Conservation (phyloP, 176 grass and related monocot species). For the Triticum monococcum region DNA sequence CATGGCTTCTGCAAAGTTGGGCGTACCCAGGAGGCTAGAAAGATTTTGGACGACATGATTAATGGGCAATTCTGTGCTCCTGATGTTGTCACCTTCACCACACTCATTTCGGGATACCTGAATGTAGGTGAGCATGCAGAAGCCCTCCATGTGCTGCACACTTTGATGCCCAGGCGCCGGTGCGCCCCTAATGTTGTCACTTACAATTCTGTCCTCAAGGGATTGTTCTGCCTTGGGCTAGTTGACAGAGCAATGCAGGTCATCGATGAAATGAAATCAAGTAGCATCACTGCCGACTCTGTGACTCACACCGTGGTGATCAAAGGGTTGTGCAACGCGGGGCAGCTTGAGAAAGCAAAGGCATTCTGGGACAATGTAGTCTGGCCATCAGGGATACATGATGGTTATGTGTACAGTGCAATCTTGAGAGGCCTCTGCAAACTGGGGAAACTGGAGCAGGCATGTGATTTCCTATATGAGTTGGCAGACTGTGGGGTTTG, state of each 20-base stretch:
- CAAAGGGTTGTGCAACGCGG: slow-evolving; percentile 53
- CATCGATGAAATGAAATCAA: slow-evolving; percentile 59
- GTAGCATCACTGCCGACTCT: slow-evolving; percentile 38
- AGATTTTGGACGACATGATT: slow-evolving; percentile 78
- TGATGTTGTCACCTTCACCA: slow-evolving; percentile 86
- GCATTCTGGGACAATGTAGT: slow-evolving; percentile 72
- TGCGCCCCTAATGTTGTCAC: slow-evolving; percentile 68
- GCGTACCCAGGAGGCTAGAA: slow-evolving; percentile 60
- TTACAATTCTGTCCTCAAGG: slow-evolving; percentile 61
- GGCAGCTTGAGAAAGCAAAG: slow-evolving; percentile 54
- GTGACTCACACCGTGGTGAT: slow-evolving; percentile 53
- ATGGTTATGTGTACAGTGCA: slow-evolving; percentile 73
- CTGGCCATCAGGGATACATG: slow-evolving; percentile 83
- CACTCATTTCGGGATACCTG: slow-evolving; percentile 64
- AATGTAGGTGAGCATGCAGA: slow-evolving; percentile 50
- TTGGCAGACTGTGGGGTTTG: slow-evolving; percentile 54
- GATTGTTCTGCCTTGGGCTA: slow-evolving; percentile 47
- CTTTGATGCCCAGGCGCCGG: slow-evolving; percentile 46
- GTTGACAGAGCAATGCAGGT: slow-evolving; percentile 59
- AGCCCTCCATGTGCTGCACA: slow-evolving; percentile 55
- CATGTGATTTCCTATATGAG: slow-evolving; percentile 87
- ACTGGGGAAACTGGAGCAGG: slow-evolving; percentile 63
- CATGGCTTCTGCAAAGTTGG: slow-evolving; percentile 91
- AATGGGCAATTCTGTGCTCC: slow-evolving; percentile 69
- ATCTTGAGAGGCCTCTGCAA: slow-evolving; percentile 64